Base-by-base conservation (phyloP, 2,329 filamentous ascomycete genomes). In the Trichoderma aggressivum region DNA sequence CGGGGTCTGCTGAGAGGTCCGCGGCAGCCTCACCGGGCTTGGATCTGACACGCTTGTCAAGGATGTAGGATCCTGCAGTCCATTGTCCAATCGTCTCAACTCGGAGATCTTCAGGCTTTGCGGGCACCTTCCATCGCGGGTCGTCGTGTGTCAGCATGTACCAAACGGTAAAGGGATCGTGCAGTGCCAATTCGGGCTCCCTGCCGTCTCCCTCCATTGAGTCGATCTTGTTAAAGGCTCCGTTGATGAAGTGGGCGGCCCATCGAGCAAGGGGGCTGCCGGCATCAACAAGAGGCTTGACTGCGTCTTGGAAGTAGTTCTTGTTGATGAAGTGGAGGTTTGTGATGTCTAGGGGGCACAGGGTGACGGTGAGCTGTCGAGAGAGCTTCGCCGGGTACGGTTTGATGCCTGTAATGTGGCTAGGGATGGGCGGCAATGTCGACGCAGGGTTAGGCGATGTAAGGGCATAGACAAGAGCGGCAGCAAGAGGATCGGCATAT, bases 81-180 rank as follows among this genome's bases (percentile, higher is more conserved):
- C 96, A 99, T 83, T 98, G 96, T 2, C 95, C 96, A 3, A 88
- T 84, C 0, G 94, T 97, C 82, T 99, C 96, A 53, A 99, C 85
- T 24, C 96, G 88, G 70, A 99, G 91, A 79, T 99, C 96, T 80
- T 97, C 92, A 0, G 85, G 89, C 71, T 86, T 84, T 16, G 83
- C 80, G 1, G 87, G 84, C 18, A 84, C 78, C 79, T 85, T 86
- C 90, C 90, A 92, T 34, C 79, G 81, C 21, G 87, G 84, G 71
- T 89, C 83, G 72, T 85, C 86, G 73, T 82, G 84, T 8, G 89
- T 91, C 71, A 94, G 79, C 80, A 91, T 88, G 80, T 94, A 94
- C 91, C 92, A 95, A 43, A 95, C 85, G 70, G 90, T 92, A 72
- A 95, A 82, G 5, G 92, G 92, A 78, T 96, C 93, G 77, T 96